Percentiles rank a stretch among this genome's conserved stretches.
Evolutionary conservation across 2,329 filamentous ascomycete genomes (phyloP).

Genomic region (Camptophora hylomeconis): DNA sequence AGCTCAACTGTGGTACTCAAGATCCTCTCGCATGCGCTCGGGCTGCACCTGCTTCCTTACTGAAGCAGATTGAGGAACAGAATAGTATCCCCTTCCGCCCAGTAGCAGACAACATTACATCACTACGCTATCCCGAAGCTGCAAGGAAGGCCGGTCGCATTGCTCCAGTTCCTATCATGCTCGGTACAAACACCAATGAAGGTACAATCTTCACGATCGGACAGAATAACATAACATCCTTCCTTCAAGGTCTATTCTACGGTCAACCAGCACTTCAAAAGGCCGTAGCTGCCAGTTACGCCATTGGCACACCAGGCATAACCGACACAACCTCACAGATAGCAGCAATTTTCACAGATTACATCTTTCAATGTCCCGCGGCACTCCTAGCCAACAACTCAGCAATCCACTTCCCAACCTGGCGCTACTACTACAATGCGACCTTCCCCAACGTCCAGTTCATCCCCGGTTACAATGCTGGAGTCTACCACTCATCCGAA

Average conservation of each 20-base stretch:
- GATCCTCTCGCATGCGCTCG: conserved; percentile 14
- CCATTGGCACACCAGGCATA: conserved; percentile 8
- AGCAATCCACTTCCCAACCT: conserved; percentile 14
- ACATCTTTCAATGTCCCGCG: conserved; percentile 15
- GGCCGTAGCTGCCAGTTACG: conserved; percentile 8
- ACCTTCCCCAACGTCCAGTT: conserved; percentile 18
- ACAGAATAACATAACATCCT: conserved; percentile 7
- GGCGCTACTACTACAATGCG: conserved; percentile 21
- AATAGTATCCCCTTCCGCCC: conserved; percentile 10
- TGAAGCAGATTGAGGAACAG: conserved; percentile 14
- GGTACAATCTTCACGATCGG: conserved; percentile 11
- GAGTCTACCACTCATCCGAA: conserved; percentile 24
- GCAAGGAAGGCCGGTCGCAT: conserved; percentile 8
- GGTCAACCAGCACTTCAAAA: conserved; percentile 1
- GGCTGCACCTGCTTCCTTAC: conserved; percentile 7
- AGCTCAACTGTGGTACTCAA: conserved; percentile 7
- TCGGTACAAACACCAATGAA: conserved; percentile 19
- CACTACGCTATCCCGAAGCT: conserved; percentile 6
- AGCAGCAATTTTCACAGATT: conserved; percentile 13
- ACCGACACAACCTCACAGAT: conserved; percentile 8
- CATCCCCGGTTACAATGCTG: conserved; percentile 10
- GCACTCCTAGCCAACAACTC: conserved; percentile 13
- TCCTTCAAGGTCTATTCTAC: conserved; percentile 3
- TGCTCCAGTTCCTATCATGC: conserved; percentile 18
- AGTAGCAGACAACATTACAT: conserved; percentile 11